These are phyloP conservation scores for Daldinia loculata DNA, from an alignment of 495 filamentous ascomycete genomes.

Conservation along the genomic window DNA sequence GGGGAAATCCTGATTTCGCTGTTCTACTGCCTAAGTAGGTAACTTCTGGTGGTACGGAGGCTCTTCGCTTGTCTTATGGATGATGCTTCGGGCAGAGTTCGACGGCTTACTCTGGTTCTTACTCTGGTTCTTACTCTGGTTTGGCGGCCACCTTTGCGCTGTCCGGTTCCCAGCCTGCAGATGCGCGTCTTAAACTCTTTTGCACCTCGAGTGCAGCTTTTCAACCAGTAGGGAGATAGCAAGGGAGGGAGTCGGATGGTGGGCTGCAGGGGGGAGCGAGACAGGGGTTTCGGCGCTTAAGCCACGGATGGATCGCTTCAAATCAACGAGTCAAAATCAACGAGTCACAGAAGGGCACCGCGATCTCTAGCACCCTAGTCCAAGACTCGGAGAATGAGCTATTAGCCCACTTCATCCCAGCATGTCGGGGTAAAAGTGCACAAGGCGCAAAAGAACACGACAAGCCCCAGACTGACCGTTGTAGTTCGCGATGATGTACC, in stretches of 20 bases:
- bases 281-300: slow-evolving; percentile 44
- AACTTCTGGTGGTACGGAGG: slow-evolving; percentile 44
- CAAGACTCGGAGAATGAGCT: slow-evolving; percentile 24
- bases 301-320: slow-evolving; percentile 39
- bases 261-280: slow-evolving; percentile 36
- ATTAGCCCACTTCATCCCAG: slow-evolving; percentile 37
- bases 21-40: slow-evolving; percentile 26
- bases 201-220: slow-evolving; percentile 36
- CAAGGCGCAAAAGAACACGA: slow-evolving; percentile 34
- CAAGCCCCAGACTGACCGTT: slow-evolving; percentile 25
- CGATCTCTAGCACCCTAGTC: slow-evolving; percentile 24
- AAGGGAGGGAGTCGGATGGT: slow-evolving; percentile 37
- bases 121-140: slow-evolving; percentile 26
- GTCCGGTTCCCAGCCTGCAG: slow-evolving; percentile 36
- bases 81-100: slow-evolving; percentile 31
- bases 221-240: slow-evolving; percentile 43
- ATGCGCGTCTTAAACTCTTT: slow-evolving; percentile 39
- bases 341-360: slow-evolving; percentile 37
- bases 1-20: slow-evolving; percentile 31
- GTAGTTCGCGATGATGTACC: slow-evolving; percentile 12
- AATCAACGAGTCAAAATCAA: slow-evolving; percentile 35
- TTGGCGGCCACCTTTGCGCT: slow-evolving; percentile 33
- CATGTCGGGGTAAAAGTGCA: slow-evolving; percentile 32
- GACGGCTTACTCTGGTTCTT: slow-evolving; percentile 28
- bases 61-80: slow-evolving; percentile 40